Evolutionary conservation across 208 protist genomes (phyloP).

Genomic region (Trypanosoma avium): DNA sequence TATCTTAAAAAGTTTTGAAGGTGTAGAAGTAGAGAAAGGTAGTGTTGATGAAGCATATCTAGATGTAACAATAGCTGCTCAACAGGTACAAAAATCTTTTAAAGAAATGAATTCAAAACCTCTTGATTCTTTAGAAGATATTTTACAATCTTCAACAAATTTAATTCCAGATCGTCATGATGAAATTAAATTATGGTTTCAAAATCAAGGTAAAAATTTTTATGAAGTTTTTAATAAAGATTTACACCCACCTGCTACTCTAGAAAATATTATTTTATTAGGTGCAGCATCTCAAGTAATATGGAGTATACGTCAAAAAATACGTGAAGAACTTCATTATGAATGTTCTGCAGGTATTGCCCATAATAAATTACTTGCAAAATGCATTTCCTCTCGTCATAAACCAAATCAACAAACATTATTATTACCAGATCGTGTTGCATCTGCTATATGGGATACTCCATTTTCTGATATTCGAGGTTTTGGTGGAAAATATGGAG

Average conservation of each 20-base stretch:
- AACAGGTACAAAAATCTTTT: constrained; percentile 36
- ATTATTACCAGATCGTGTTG: constrained; percentile 55
- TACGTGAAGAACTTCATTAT: constrained; percentile 73
- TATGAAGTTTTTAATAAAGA: constrained; percentile 50
- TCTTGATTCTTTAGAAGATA: constrained; percentile 37
- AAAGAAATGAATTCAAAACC: constrained; percentile 11
- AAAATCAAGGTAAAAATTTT: constrained; percentile 41
- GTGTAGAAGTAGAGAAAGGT: constrained; percentile 64
- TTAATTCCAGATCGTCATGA: constrained; percentile 50
- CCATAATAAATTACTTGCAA: constrained; percentile 82
- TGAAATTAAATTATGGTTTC: constrained; percentile 56
- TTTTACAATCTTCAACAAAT: constrained; percentile 52
- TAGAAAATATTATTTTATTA: constrained; percentile 51
- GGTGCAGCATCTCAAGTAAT: constrained; percentile 70
- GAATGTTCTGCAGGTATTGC: constrained; percentile 86
- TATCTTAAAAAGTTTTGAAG: constrained; percentile 53
- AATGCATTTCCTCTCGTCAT: constrained; percentile 74
- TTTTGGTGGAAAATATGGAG: constrained; percentile 83
- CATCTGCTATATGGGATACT: constrained; percentile 57
- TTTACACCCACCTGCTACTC: constrained; percentile 41
- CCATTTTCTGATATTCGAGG: constrained; percentile 57
- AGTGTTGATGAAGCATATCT: constrained; percentile 89
- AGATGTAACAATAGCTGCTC: constrained; percentile 77
- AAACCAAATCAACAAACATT: constrained; percentile 89
- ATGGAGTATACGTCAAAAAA: constrained; percentile 42